Evolutionary conservation across 768 basidiomycete genomes (phyloP).

Genomic region (Flagelloscypha sp.): DNA sequence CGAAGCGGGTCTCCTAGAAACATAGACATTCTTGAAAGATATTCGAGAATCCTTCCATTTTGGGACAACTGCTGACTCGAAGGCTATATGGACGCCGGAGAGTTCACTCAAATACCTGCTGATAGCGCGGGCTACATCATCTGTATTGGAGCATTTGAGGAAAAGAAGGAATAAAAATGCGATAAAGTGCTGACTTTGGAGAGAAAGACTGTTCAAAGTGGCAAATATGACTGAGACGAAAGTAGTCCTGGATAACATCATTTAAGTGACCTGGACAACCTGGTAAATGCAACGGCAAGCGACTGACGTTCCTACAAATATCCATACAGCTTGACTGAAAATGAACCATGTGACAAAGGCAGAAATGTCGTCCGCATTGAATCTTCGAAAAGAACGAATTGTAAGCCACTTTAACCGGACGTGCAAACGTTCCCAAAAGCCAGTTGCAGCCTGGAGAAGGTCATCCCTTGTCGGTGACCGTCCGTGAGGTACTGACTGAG

Average conservation of each 20-base stretch:
- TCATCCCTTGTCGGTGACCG: slow-evolving; percentile 84
- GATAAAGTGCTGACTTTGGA: slow-evolving; percentile 54
- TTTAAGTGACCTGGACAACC: background rate
- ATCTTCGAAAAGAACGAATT: slow-evolving; percentile 87
- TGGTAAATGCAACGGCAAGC: background rate
- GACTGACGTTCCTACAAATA: slow-evolving; percentile 85
- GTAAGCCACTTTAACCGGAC: slow-evolving; percentile 98
- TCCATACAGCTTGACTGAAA: slow-evolving; percentile 94
- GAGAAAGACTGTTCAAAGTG: slow-evolving; percentile 74
- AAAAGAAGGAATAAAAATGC: background rate
- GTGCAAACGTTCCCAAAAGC: slow-evolving; percentile 83
- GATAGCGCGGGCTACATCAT: slow-evolving; percentile 77
- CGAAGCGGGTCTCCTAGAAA: slow-evolving; percentile 65
- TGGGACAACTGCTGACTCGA: slow-evolving; percentile 96
- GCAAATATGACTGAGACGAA: slow-evolving; percentile 94
- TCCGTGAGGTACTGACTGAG: slow-evolving; percentile 65
- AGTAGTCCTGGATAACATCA: slow-evolving; percentile 56
- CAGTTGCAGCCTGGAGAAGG: slow-evolving; percentile 74
- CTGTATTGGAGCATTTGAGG: slow-evolving; percentile 27
- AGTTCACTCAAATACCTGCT: slow-evolving; percentile 91
- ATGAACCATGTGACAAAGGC: slow-evolving; percentile 95
- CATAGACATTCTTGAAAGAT: slow-evolving; percentile 94
- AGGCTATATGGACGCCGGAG: slow-evolving; percentile 90
- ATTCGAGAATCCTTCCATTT: slow-evolving; percentile 95
- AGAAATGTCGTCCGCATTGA: slow-evolving; percentile 94